These are phyloP conservation scores for Pholiota conissans DNA, from an alignment of 768 basidiomycete genomes.

Conservation along the genomic window DNA sequence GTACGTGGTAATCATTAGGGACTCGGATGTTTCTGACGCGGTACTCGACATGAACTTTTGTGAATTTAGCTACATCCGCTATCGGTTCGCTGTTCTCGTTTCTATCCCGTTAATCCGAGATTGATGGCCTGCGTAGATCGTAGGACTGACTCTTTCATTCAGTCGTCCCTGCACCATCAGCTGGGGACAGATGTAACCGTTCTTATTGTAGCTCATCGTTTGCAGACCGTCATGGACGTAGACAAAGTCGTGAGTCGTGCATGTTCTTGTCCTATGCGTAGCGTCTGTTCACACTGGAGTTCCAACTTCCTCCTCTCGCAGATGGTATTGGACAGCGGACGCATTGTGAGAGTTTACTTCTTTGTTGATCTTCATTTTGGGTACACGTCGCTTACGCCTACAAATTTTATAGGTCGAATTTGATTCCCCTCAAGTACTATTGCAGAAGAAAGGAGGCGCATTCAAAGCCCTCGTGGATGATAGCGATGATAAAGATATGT, in stretches of 20 bases:
- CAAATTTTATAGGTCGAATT: conserved; percentile 50
- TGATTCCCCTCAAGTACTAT: conserved; percentile 49
- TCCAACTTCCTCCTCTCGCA: conserved; percentile 8
- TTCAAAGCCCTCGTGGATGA: conserved; percentile 58
- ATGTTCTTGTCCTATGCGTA: too few relatives aligned
- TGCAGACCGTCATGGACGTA: conserved; percentile 67
- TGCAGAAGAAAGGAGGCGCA: conserved; percentile 50
- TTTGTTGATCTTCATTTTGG: not conserved
- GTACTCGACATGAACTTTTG: not conserved
- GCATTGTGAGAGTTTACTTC: conserved; percentile 7
- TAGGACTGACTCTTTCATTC: conserved; percentile 66
- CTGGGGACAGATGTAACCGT: conserved; percentile 59
- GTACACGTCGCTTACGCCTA: not conserved
- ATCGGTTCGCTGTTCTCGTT: conserved; percentile 32
- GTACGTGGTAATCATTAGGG: conserved; percentile 22
- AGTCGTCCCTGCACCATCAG: conserved; percentile 64
- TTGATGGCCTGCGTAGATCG: conserved; percentile 42
- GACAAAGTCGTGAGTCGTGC: conserved; percentile 40
- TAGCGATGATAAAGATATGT: conserved; percentile 48
- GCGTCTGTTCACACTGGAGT: not conserved
- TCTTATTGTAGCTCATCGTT: conserved; percentile 67
- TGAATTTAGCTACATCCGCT: conserved; percentile 34
- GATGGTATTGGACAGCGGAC: conserved; percentile 47
- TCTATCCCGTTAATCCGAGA: conserved; percentile 3
- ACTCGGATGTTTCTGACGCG: not conserved